Evolutionary conservation across 225 moss, liverwort and hornwort species (phyloP), one percentile per base, ranked within the genome.

Genomic region (Climacium dendroides): DNA sequence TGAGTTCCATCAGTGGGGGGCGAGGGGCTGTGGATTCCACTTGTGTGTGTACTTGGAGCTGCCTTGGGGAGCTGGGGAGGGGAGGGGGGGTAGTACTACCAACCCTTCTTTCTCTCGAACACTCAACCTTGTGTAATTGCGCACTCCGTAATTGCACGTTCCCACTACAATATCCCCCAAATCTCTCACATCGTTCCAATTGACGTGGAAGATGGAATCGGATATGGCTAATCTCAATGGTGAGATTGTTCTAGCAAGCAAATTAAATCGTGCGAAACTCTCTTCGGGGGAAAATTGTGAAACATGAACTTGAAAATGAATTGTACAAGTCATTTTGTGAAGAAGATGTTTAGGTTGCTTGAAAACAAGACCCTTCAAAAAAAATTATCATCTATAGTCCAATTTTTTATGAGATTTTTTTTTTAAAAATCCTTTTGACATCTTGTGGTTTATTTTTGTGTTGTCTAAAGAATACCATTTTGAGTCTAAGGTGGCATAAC

Each of bases 311-410:
- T 16, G 3, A 28, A 26, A 26, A 73, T 47, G 11, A 73, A 45
- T 72, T 28, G 0, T 47, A 4, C 6, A 10, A 10, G 11, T 74
- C 12, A 10, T 7, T 74, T 6, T 7, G 32, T 48, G 1, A 48
- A 7, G 3, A 18, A 48, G 11, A 32, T 19, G 32, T 1, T 74
- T 7, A 3, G 0, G 12, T 30, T 7, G 17, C 7, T 1, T 1
- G 0, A 12, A 20, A 32, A 74, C 19, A 32, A 32, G 20, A 13
- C 1, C 32, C 7, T 34, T 11, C 19, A 19, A 19, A 48, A 19
- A 48, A 7, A 3, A 30, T 45, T 26, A 0, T 74, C 7, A 48
- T 32, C 32, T 74, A 11, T 19, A 32, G 32, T 50, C 8, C 2
- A 20, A 19, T 18, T 8, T 65, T 20, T 13, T 32, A 19, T 20